Conservation (phyloP, 2,329 filamentous ascomycete species). For the Penicillium expansum region DNA sequence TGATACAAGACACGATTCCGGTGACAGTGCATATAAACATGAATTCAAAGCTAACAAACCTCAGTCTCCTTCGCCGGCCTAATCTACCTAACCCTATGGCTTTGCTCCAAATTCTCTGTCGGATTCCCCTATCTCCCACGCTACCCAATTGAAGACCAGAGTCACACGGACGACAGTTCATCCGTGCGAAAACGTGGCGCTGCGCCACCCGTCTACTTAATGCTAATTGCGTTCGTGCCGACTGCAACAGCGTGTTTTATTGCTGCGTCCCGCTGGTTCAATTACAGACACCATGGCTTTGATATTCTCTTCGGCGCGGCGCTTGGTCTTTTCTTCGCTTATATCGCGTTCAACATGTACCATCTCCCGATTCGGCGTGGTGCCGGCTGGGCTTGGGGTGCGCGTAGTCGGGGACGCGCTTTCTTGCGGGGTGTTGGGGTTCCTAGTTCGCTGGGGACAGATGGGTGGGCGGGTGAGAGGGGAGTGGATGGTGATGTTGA, state of each 20-base stretch:
- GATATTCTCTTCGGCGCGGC: constrained; percentile 83
- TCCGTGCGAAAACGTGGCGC: constrained; percentile 70
- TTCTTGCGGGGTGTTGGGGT: constrained; percentile 50
- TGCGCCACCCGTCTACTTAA: constrained; percentile 71
- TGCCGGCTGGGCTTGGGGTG: constrained; percentile 86
- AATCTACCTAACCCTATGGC: constrained; percentile 80
- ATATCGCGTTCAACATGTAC: constrained; percentile 79
- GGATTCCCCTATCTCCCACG: constrained; percentile 44
- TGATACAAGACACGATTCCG: too few species aligned
- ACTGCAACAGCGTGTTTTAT: constrained; percentile 76
- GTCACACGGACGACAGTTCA: constrained; percentile 25
- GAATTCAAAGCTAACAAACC: background rate
- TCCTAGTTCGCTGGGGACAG: constrained; percentile 31
- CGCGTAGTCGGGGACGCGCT: constrained; percentile 67
- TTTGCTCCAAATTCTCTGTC: constrained; percentile 60
- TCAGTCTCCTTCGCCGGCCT: constrained; percentile 73
- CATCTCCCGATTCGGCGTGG: constrained; percentile 76
- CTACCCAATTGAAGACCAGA: constrained; percentile 25
- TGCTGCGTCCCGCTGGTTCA: constrained; percentile 78
- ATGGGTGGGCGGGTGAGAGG: constrained; percentile 27
- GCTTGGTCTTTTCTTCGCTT: constrained; percentile 69
- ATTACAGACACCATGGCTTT: constrained; percentile 89
- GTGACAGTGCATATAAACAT: too few species aligned
- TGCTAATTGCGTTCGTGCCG: constrained; percentile 70
- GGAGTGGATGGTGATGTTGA: constrained; percentile 17